Percentiles rank a stretch among this genome's conserved stretches.
Conservation (phyloP, 192 early-diverging fungal genomes). For the Dissophora globulifera region DNA sequence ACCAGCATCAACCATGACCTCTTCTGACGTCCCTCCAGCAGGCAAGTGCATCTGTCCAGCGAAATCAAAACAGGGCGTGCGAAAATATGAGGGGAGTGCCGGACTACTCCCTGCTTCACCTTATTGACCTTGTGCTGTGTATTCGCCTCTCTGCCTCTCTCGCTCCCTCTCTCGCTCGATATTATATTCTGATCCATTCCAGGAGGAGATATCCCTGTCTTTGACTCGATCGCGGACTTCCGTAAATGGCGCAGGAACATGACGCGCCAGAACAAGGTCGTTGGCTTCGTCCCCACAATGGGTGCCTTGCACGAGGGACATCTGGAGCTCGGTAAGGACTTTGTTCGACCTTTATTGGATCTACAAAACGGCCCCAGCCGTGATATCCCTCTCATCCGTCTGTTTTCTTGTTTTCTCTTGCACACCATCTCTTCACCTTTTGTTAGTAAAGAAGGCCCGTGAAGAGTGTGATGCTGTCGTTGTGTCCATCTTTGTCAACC, state of each 20-base stretch:
- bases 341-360: too few relatives aligned
- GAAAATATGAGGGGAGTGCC: too few relatives aligned
- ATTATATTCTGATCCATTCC: not conserved
- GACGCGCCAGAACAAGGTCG: conserved; percentile 58
- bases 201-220: conserved; percentile 56
- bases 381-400: too few relatives aligned
- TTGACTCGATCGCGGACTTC: conserved; percentile 81
- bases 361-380: too few relatives aligned
- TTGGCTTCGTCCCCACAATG: conserved; percentile 99
- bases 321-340: conserved; percentile 71
- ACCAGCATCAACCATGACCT: not conserved
- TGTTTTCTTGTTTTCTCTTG: not conserved
- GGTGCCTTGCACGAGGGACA: conserved; percentile 95
- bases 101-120: too few relatives aligned
- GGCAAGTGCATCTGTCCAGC: not conserved
- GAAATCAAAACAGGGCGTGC: not conserved
- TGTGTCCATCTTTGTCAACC: conserved; percentile 96
- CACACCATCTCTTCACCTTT: not conserved
- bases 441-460: conserved; percentile 63
- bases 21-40: not conserved
- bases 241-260: conserved; percentile 74
- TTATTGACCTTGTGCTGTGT: too few relatives aligned
- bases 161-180: too few relatives aligned
- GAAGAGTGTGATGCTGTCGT: conserved; percentile 75
- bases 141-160: not conserved